Evolutionary conservation across 2,329 filamentous ascomycete species (phyloP).

Genomic region (Rugonectria rugulosa): DNA sequence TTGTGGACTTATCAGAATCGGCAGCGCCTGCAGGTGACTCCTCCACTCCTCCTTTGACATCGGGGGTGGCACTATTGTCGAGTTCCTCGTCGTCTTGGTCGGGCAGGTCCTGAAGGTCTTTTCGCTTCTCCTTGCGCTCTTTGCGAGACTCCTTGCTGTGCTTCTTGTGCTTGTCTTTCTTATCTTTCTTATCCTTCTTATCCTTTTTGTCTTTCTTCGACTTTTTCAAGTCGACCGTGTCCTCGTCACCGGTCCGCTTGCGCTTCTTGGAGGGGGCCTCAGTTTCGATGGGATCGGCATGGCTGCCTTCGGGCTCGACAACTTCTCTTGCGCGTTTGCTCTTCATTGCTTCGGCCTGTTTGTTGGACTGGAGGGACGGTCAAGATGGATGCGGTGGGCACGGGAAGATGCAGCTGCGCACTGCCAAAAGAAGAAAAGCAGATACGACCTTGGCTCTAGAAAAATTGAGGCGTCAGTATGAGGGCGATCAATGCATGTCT

Average conservation of each 20-base stretch:
- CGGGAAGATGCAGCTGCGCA: background rate
- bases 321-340: conserved; percentile 50
- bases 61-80: conserved; percentile 24
- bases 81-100: conserved; percentile 42
- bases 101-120: conserved; percentile 48
- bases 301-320: conserved; percentile 39
- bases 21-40: conserved; percentile 31
- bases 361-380: background rate
- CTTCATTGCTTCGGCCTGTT: conserved; percentile 37
- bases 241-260: conserved; percentile 44
- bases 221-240: conserved; percentile 40
- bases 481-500: background rate
- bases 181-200: conserved; percentile 46
- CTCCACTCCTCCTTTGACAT: conserved; percentile 29
- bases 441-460: background rate
- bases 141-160: conserved; percentile 45
- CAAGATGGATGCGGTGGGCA: conserved; percentile 7
- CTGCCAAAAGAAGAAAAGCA: background rate
- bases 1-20: conserved; percentile 31
- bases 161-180: conserved; percentile 48
- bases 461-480: background rate
- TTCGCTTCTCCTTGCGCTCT: conserved; percentile 51
- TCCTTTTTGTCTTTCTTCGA: conserved; percentile 44
- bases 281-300: conserved; percentile 27
- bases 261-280: conserved; percentile 46